A percentile compares a stretch with the other conserved stretches of the same genome.
Evolutionary conservation across 108 stramenopile genomes (phyloP).

Genomic region (Discostella stelligeroides): DNA sequence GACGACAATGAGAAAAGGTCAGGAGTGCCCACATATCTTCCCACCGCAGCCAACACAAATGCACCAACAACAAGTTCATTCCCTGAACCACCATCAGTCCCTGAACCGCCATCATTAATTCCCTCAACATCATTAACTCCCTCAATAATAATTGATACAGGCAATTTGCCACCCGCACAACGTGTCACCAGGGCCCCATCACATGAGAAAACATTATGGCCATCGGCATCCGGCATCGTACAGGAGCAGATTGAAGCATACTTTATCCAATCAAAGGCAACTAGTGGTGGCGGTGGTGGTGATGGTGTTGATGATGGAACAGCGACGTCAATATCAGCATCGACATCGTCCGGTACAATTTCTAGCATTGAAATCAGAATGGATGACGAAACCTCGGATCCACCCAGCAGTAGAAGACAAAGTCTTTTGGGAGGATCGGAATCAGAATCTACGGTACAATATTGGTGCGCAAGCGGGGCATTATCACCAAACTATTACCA

Average conservation of each 20-base stretch:
- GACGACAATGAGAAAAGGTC: not conserved
- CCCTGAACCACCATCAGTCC: not conserved
- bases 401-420: not conserved
- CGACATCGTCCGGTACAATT: not conserved
- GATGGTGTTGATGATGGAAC: too few relatives aligned
- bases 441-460: not conserved
- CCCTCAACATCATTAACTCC: not conserved
- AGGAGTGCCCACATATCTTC: too few relatives aligned
- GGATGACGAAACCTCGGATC: constrained; percentile 1
- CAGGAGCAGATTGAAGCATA: constrained; percentile 2
- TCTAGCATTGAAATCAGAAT: too few relatives aligned
- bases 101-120: not conserved
- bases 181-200: not conserved
- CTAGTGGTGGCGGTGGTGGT: constrained; percentile 1
- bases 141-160: not conserved
- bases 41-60: too few relatives aligned
- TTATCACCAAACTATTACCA: constrained; percentile 47
- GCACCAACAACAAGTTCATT: too few relatives aligned
- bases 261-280: constrained; percentile 19
- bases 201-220: not conserved
- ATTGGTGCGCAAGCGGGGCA: constrained; percentile 46
- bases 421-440: not conserved
- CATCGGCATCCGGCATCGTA: not conserved
- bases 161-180: not conserved
- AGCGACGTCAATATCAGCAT: not conserved